Evolutionary conservation across 495 filamentous ascomycete genomes (phyloP).

Genomic region (Sabuloglossum arenarium): DNA sequence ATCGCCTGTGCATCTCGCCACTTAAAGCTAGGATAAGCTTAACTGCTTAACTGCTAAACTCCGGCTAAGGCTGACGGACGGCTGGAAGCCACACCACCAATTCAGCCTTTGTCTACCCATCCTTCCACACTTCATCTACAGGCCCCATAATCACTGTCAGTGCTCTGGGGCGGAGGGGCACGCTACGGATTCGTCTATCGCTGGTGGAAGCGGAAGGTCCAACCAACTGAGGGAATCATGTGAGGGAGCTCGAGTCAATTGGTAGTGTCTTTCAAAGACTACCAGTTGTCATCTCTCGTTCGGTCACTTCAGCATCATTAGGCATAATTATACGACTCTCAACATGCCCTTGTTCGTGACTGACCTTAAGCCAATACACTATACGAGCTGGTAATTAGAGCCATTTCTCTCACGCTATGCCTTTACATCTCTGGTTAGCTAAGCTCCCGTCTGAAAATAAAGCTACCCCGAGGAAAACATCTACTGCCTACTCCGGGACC

Average conservation of each 20-base stretch:
- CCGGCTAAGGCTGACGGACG: neutral
- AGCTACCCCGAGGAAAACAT: constrained; percentile 16
- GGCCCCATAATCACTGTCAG: too few relatives aligned
- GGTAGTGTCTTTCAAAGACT: too few relatives aligned
- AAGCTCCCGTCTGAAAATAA: neutral
- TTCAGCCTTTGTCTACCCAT: too few relatives aligned
- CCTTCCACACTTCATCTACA: too few relatives aligned
- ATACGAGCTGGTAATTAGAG: neutral
- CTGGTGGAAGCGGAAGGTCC: too few relatives aligned
- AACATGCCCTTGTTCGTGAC: neutral
- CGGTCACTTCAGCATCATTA: neutral
- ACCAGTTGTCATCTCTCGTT: neutral
- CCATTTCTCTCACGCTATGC: neutral
- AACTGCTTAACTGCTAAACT: too few relatives aligned
- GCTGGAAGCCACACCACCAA: neutral
- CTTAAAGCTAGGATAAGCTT: too few relatives aligned
- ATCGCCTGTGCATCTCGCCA: too few relatives aligned
- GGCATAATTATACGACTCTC: neutral
- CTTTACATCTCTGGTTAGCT: neutral
- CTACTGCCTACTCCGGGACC: constrained; percentile 12
- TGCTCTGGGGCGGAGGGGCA: too few relatives aligned
- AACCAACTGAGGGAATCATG: too few relatives aligned
- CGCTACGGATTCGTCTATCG: too few relatives aligned
- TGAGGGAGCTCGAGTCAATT: too few relatives aligned
- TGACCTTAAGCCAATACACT: neutral